Conservation (phyloP, 805 yeast species). For the Soucietia sequanensis region DNA sequence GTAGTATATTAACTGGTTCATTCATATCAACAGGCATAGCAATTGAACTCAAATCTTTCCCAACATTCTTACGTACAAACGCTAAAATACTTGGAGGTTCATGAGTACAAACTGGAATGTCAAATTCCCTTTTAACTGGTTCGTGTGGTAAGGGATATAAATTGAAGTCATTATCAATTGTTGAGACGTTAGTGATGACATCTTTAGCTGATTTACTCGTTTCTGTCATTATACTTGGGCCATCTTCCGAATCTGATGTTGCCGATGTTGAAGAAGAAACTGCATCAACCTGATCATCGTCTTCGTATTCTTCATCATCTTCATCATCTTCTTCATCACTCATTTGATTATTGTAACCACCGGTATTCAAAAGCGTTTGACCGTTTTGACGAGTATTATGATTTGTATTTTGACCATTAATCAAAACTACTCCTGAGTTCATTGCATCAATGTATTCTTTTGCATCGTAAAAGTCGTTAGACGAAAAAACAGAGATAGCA, state of each 20-base stretch:
- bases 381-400: conserved; percentile 3
- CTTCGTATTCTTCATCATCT: conserved; percentile 17
- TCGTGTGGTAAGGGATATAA: conserved; percentile 68
- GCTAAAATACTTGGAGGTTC: conserved; percentile 82
- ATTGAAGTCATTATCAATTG: conserved; percentile 28
- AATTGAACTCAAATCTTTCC: conserved; percentile 80
- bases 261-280: conserved; percentile 7
- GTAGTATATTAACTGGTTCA: conserved; percentile 85
- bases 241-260: conserved; percentile 3
- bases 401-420: conserved; percentile 17
- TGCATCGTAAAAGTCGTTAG: conserved; percentile 56
- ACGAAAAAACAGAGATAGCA: conserved; percentile 26
- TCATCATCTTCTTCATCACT: conserved; percentile 15
- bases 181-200: too few relatives aligned
- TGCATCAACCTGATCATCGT: conserved; percentile 18
- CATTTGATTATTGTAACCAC: conserved; percentile 6
- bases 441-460: conserved; percentile 54
- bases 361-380: conserved; percentile 8
- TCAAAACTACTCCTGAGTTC: conserved; percentile 55
- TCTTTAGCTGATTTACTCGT: conserved; percentile 4
- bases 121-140: conserved; percentile 52
- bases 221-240: conserved; percentile 1
- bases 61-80: conserved; percentile 83
- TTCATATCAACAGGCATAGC: conserved; percentile 94
- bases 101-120: conserved; percentile 55